Evolutionary conservation across 169 alveolate species (phyloP).

Genomic region (Prorocentrum cordatum): DNA sequence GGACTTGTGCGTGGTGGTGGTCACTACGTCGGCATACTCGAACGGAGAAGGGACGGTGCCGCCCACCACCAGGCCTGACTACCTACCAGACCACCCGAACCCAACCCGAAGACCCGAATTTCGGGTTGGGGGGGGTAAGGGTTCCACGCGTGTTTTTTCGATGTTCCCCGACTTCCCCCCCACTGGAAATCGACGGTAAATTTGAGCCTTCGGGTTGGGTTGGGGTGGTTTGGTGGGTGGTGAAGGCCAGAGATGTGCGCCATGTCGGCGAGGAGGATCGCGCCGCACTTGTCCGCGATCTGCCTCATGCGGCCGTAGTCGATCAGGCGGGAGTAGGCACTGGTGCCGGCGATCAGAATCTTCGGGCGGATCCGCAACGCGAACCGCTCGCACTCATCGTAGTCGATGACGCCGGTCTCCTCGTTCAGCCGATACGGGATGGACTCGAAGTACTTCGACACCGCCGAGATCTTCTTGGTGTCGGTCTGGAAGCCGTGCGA

Average conservation of each 20-base stretch:
- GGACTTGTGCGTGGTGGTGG: constrained; percentile 92
- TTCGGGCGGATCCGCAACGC: constrained; percentile 62
- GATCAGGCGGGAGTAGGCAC: constrained; percentile 76
- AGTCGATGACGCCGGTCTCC: constrained; percentile 46
- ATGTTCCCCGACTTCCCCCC: too few species aligned
- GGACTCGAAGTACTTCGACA: constrained; percentile 90
- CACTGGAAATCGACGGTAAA: too few species aligned
- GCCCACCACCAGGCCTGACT: too few species aligned
- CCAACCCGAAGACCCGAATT: too few species aligned
- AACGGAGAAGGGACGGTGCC: constrained; percentile 60
- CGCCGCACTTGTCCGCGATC: constrained; percentile 92
- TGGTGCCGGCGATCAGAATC: constrained; percentile 74
- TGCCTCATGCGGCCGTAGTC: constrained; percentile 74
- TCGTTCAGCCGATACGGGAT: constrained; percentile 83
- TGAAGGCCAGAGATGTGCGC: constrained; percentile 87
- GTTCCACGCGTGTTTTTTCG: too few species aligned
- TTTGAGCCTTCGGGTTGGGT: too few species aligned
- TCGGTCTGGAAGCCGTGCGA: constrained; percentile 88
- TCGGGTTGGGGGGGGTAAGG: too few species aligned
- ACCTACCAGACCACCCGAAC: too few species aligned
- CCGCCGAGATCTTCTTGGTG: constrained; percentile 83
- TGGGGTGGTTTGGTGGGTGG: too few species aligned
- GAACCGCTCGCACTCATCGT: constrained; percentile 65
- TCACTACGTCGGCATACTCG: constrained; percentile 85
- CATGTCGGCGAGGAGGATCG: constrained; percentile 92